Evolutionary conservation across 768 basidiomycete genomes (phyloP), one percentile per base, ranked within the genome.

Genomic region (Russula olivacea): DNA sequence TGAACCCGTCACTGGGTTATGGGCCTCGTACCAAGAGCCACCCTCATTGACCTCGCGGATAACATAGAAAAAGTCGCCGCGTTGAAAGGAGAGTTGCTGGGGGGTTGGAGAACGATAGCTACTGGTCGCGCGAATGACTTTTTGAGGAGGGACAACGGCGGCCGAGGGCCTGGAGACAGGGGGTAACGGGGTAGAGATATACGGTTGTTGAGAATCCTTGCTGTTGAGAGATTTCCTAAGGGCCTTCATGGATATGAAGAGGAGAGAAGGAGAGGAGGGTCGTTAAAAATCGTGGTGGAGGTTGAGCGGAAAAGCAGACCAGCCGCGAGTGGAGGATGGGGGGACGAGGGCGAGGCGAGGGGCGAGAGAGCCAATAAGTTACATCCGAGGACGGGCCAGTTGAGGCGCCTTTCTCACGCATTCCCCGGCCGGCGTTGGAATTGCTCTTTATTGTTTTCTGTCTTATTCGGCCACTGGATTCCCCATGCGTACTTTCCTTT

Each of bases 11-110:
- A 93, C 81, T 14, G 96, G 97, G 72, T 99, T 98, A 72, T 95
- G 86, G 4, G 93, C 97, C 72, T 98, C 91, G 71, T 93, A 99
- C 87, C 89, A 98, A 51, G 77, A 75, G 3, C 78, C 80, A 21
- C 78, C 71, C 47, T 76, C 69, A 54, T 84, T 80, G 19, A 82
- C 76, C 69, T 97, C 93, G 61, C 83, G 84, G 40, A 92, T 80
- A 55, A 98, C 96, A 75, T 98, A 91, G 80, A 98, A 98, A 77
- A 98, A 97, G 77, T 99, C 97, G 66, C 97, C 97, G 76, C 90
- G 89, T 67, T 83, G 79, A 74, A 98, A 98, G 34, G 90, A 83
- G 48, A 99, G 85, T 68, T 98, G 87, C 71, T 91, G 87, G 2
- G 94, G 92, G 0, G 84, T 81, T 61, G 81, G 79, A 3, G 91